Evolutionary conservation across 2,329 filamentous ascomycete species (phyloP).

Genomic region (Cadophora sp.): DNA sequence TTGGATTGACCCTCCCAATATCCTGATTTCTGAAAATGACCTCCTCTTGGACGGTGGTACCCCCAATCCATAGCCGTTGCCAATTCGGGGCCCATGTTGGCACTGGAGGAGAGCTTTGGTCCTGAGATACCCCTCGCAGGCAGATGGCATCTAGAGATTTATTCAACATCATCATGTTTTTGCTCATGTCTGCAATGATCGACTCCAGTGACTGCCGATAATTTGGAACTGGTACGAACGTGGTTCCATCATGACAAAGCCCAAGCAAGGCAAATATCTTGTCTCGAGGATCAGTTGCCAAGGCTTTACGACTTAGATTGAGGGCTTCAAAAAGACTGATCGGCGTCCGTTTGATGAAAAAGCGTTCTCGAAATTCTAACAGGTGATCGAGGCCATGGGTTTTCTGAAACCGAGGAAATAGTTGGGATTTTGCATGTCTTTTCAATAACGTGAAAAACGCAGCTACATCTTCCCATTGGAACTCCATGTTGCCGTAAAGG

Average conservation of each 20-base stretch:
- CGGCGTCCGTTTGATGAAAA: conserved; percentile 13
- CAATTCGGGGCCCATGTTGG: conserved; percentile 24
- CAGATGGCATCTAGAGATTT: conserved; percentile 26
- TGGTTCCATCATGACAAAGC: conserved; percentile 23
- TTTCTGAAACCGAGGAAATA: background rate
- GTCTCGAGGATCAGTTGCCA: conserved; percentile 28
- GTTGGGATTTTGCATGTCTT: background rate
- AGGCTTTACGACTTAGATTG: conserved; percentile 4
- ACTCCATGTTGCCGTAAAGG: conserved; percentile 12
- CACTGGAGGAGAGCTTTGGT: background rate
- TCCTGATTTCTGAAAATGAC: conserved; percentile 5
- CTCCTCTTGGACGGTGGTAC: conserved; percentile 20
- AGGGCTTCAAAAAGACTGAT: conserved; percentile 23
- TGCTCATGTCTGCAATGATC: conserved; percentile 27
- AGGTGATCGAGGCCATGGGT: conserved; percentile 12
- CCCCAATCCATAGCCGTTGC: conserved; percentile 15
- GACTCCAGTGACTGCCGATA: conserved; percentile 25
- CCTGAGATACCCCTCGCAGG: conserved; percentile 17
- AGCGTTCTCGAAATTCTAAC: conserved; percentile 18
- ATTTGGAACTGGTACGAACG: conserved; percentile 25
- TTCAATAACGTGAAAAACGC: conserved; percentile 8
- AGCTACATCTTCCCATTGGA: conserved; percentile 39
- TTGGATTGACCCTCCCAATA: conserved; percentile 1
- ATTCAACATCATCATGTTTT: conserved; percentile 17
- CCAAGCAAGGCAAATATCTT: conserved; percentile 29